phyloP scores from a whole-genome alignment of 805 yeast species.

The Candida xiaguanensis region DNA sequence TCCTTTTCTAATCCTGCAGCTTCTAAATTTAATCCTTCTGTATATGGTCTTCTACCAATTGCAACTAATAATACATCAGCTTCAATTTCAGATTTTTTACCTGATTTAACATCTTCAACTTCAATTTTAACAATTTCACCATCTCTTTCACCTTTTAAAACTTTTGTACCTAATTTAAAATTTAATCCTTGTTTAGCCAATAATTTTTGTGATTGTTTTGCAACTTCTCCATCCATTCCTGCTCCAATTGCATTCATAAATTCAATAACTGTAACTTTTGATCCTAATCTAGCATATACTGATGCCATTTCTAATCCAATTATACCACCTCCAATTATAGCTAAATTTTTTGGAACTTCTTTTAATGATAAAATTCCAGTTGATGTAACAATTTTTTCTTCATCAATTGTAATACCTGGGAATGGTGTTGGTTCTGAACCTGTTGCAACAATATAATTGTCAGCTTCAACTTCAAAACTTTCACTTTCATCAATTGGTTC shows the following conservation, averaged over 20 bases:
- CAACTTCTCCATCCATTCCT: constrained; percentile 95
- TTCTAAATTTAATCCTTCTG: constrained; percentile 86
- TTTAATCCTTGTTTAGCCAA: constrained; percentile 92
- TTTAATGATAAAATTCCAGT: constrained; percentile 85
- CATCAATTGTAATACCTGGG: constrained; percentile 97
- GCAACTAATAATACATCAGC: constrained; percentile 95
- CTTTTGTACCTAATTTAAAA: constrained; percentile 91
- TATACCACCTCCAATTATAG: constrained; percentile 98
- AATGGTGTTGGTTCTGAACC: constrained; percentile 98
- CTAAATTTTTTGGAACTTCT: constrained; percentile 88
- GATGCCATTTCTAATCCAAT: constrained; percentile 99
- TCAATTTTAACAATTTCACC: constrained; percentile 86
- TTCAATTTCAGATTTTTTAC: constrained; percentile 72
- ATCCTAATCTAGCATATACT: constrained; percentile 91
- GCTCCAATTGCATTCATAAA: constrained; percentile 92
- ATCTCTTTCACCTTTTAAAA: constrained; percentile 76
- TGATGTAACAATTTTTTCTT: constrained; percentile 93
- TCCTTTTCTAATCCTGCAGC: constrained; percentile 86
- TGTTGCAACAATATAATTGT: constrained; percentile 88
- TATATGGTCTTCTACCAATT: constrained; percentile 97
- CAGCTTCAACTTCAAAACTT: constrained; percentile 69
- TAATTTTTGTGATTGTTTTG: constrained; percentile 85
- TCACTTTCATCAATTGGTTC: constrained; percentile 90
- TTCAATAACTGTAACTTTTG: constrained; percentile 93
- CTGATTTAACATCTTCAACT: constrained; percentile 85